Evolutionary conservation across 2,329 filamentous ascomycete genomes (phyloP), one percentile per base, ranked within the genome.

Genomic region (Leptographium radiaticola): DNA sequence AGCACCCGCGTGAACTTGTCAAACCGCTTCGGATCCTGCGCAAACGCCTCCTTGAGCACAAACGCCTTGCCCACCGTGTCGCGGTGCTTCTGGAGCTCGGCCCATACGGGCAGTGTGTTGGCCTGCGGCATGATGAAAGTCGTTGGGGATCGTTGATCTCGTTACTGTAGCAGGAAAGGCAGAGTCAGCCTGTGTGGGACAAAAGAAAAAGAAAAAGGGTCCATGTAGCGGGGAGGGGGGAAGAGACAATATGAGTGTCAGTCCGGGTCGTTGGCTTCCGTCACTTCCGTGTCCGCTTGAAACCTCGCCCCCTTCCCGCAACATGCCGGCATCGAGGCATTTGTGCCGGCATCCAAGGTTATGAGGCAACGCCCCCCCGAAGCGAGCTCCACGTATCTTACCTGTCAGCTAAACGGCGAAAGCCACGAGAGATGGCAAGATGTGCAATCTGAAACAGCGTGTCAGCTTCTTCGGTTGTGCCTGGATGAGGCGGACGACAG

Each of bases 1-100:
- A 97, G 95, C 65, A 80, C 88, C 68, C 84, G 87, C 67, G 83
- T 87, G 75, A 95, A 90, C 73, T 93, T 95, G 65, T 84, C 72
- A 76, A 96, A 97, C 59, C 93, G 89, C 67, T 86, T 69, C 50
- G 89, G 83, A 68, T 98, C 90, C 63, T 88, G 83, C 65, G 87
- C 79, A 71, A 97, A 98, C 68, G 88, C 87, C 61, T 95, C 86
- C 75, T 95, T 95, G 60, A 97, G 80, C 59, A 95, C 84, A 67
- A 97, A 93, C 67, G 84, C 83, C 74, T 90, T 90, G 66, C 89
- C 90, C 49, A 93, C 80, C 59, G 77, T 79, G 71, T 87, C 84
- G 73, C 94, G 89, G 73, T 97, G 90, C 65, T 87, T 79, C 74
- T 95, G 87, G 66, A 98, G 89, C 68, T 87, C 81, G 68, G 86